Conservation (phyloP, 2,329 filamentous ascomycete species). For the Pyrenochaeta sp. region DNA sequence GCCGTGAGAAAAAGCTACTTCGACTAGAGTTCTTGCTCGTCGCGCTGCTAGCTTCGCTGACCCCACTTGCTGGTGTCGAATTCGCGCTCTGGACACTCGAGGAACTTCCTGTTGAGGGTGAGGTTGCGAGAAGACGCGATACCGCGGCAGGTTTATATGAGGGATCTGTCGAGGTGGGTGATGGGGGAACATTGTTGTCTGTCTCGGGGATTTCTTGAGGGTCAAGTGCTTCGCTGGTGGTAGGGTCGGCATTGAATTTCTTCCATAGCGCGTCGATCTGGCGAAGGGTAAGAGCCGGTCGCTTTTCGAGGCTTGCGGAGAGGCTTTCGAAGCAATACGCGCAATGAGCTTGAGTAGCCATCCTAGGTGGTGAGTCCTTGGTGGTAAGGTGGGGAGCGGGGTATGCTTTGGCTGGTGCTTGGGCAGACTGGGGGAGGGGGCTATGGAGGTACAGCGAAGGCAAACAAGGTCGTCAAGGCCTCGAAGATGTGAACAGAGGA, state of each 20-base stretch:
- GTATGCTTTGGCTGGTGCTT: not conserved
- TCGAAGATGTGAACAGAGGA: not conserved
- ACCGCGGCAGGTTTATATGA: slow-evolving; percentile 53
- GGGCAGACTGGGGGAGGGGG: not conserved
- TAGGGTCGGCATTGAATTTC: slow-evolving; percentile 54
- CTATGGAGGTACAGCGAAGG: not conserved
- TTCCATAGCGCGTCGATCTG: slow-evolving; percentile 76
- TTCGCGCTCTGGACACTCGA: slow-evolving; percentile 58
- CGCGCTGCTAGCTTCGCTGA: slow-evolving; percentile 56
- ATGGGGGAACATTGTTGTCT: slow-evolving; percentile 8
- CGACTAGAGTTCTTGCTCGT: slow-evolving; percentile 48
- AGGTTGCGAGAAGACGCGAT: slow-evolving; percentile 54
- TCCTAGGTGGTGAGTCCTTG: slow-evolving; percentile 49
- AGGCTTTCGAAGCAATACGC: slow-evolving; percentile 93
- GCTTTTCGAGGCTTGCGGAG: slow-evolving; percentile 75
- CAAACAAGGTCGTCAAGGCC: not conserved
- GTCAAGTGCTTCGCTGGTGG: slow-evolving; percentile 23
- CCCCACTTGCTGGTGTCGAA: slow-evolving; percentile 54
- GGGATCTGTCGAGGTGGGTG: slow-evolving; percentile 31
- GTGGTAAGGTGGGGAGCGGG: not conserved
- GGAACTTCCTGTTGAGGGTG: slow-evolving; percentile 53
- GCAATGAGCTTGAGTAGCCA: slow-evolving; percentile 89
- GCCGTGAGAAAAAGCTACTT: slow-evolving; percentile 47
- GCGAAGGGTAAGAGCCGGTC: slow-evolving; percentile 71
- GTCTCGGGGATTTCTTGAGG: slow-evolving; percentile 47